phyloP scores from a whole-genome alignment of 805 yeast species.

The Candida oleophila region DNA sequence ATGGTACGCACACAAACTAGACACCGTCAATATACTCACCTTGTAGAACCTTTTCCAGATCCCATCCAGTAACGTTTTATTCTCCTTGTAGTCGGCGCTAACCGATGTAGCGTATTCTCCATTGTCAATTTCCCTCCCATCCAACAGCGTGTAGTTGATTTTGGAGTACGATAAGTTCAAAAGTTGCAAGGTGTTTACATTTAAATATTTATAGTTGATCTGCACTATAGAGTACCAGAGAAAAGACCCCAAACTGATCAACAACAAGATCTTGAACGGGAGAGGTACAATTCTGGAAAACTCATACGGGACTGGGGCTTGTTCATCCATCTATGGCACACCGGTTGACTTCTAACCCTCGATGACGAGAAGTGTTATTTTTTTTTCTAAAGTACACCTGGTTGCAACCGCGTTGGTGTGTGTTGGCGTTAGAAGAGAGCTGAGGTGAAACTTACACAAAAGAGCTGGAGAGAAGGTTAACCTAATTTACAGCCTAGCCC shows the following conservation, averaged over 20 bases:
- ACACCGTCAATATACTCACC: constrained; percentile 16
- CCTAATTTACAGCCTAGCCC: too few species aligned
- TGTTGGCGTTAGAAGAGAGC: too few species aligned
- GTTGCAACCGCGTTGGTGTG: too few species aligned
- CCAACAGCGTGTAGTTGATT: constrained; percentile 33
- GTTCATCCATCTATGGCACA: neutral
- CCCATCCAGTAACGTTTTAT: constrained; percentile 29
- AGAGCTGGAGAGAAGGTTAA: neutral
- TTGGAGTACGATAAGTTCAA: constrained; percentile 40
- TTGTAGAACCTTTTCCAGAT: constrained; percentile 31
- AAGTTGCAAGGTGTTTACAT: constrained; percentile 46
- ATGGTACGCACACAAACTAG: constrained; percentile 20
- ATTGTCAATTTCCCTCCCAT: constrained; percentile 14
- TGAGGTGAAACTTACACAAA: neutral
- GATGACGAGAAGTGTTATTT: too few species aligned
- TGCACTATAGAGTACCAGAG: constrained; percentile 52
- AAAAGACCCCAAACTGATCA: constrained; percentile 50
- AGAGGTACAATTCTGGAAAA: constrained; percentile 25
- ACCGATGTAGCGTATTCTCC: constrained; percentile 35
- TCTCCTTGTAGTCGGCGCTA: constrained; percentile 31
- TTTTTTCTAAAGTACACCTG: constrained; percentile 12
- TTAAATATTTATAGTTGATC: constrained; percentile 30
- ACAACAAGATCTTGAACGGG: constrained; percentile 46
- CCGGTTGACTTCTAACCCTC: too few species aligned
- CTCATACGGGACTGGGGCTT: neutral